Evolutionary conservation across 2,329 filamentous ascomycete genomes (phyloP).

Genomic region (Diplodia seriata): DNA sequence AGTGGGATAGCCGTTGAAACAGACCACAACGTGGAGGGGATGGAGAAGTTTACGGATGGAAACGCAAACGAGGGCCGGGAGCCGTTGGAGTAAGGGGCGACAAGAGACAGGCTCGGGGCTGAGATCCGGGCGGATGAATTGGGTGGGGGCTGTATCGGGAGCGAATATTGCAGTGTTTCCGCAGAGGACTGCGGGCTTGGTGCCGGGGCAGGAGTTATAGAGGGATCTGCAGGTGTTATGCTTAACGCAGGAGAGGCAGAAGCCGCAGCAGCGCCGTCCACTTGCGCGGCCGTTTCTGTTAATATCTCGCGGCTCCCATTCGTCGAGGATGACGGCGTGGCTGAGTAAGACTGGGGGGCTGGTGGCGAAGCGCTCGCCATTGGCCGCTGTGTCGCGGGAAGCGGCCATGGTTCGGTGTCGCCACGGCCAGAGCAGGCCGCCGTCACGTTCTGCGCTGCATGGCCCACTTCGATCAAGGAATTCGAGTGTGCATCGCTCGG

Average conservation of each 20-base stretch:
- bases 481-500: constrained; percentile 5
- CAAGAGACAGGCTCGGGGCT: constrained; percentile 12
- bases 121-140: not conserved
- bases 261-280: constrained; percentile 14
- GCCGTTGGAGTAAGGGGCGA: not conserved
- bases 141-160: constrained; percentile 13
- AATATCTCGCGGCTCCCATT: constrained; percentile 23
- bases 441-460: not conserved
- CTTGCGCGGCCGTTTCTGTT: constrained; percentile 27
- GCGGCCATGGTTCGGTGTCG: constrained; percentile 1
- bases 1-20: not conserved
- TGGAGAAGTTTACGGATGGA: constrained; percentile 1
- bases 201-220: not conserved
- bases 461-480: constrained; percentile 5
- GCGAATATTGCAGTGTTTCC: constrained; percentile 1
- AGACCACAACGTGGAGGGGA: not conserved
- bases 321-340: constrained; percentile 19
- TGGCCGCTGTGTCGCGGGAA: not conserved
- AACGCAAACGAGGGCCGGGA: not conserved
- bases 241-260: constrained; percentile 28
- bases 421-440: constrained; percentile 14
- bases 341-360: constrained; percentile 26
- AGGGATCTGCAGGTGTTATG: constrained; percentile 24
- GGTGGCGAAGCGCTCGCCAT: constrained; percentile 13
- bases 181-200: not conserved